Base-by-base conservation (phyloP, 768 basidiomycete genomes). In the Coprinopsis strossmayeri region DNA sequence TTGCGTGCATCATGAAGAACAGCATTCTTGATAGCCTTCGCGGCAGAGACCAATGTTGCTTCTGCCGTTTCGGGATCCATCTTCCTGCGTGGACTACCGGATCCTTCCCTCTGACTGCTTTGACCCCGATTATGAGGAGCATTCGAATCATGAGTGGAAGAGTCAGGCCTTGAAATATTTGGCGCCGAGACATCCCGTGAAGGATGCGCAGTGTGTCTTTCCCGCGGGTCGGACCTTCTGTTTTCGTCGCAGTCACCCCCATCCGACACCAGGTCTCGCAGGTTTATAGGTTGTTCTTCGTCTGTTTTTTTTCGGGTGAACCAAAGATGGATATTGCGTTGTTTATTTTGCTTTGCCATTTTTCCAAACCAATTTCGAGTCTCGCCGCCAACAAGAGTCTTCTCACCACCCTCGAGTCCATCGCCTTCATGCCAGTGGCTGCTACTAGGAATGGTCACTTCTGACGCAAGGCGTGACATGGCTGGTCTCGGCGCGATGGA, bases 1-100 rank as follows among this genome's bases (percentile, higher is more conserved):
- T 86, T 85, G 13, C 86, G 75, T 24, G 87, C 87, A 63, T 89
- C 87, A 56, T 88, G 86, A 34, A 88, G 62, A 5, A 87, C 72
- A 1, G 82, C 82, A n/a, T 74, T 73, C 64, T 81, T 86, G 34
- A 88, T 53, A 9, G 70, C 78, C 59, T 77, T 84, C 1, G 81
- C 86, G 9, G 84, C 84, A 28, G 74, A 69, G 17, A 74, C 63
- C 15, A 80, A 12, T 5, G 35, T 37, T 12, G 5, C 25, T 5
- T 46, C 37, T 5, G 9, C 27, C 12, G 43, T 18, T 32, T 20
- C 43, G 7, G 25, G 10, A 7, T 32, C 5, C 25, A 18, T 45
- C n/a, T 18, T 28, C 35, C 35, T 18, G 5, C 17, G 9, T 38
- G 11, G 17, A 38, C 35, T 18, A 38, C 18, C 35, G 35, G 5